Evolutionary conservation across 2,329 filamentous ascomycete species (phyloP).

Genomic region (Trichoderma endophyticum): DNA sequence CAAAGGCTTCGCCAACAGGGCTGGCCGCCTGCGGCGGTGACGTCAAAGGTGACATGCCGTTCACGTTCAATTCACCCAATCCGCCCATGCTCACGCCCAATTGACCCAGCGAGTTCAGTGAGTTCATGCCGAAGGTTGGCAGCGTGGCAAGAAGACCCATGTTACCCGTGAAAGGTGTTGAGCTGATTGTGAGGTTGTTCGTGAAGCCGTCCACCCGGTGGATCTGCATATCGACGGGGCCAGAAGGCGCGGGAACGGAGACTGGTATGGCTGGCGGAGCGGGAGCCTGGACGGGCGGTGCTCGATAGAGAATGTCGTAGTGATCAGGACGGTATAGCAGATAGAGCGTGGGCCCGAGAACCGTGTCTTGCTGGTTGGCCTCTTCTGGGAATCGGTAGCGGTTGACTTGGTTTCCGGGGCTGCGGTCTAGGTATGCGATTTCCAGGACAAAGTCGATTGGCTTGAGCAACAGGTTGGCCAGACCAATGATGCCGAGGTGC

Average conservation of each 20-base stretch:
- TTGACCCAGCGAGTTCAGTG: background rate
- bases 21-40: slow-evolving; percentile 29
- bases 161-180: slow-evolving; percentile 43
- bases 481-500: slow-evolving; percentile 74
- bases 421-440: slow-evolving; percentile 88
- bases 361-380: slow-evolving; percentile 43
- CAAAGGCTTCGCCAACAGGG: slow-evolving; percentile 31
- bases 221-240: slow-evolving; percentile 47
- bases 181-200: slow-evolving; percentile 43
- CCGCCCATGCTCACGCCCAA: slow-evolving; percentile 25
- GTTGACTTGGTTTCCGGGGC: slow-evolving; percentile 72
- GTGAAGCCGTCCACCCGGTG: slow-evolving; percentile 49
- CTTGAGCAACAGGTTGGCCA: slow-evolving; percentile 76
- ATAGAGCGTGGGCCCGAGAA: slow-evolving; percentile 52
- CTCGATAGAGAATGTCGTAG: slow-evolving; percentile 89
- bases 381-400: slow-evolving; percentile 62
- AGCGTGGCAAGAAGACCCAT: slow-evolving; percentile 46
- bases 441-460: slow-evolving; percentile 77
- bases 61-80: background rate
- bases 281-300: slow-evolving; percentile 26
- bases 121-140: slow-evolving; percentile 39
- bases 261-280: background rate
- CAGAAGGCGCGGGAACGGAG: slow-evolving; percentile 27
- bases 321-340: slow-evolving; percentile 72
- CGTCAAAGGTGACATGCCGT: slow-evolving; percentile 33